phyloP scores from a whole-genome alignment of 768 basidiomycete species.

The Termitomyces eurrhizus region DNA sequence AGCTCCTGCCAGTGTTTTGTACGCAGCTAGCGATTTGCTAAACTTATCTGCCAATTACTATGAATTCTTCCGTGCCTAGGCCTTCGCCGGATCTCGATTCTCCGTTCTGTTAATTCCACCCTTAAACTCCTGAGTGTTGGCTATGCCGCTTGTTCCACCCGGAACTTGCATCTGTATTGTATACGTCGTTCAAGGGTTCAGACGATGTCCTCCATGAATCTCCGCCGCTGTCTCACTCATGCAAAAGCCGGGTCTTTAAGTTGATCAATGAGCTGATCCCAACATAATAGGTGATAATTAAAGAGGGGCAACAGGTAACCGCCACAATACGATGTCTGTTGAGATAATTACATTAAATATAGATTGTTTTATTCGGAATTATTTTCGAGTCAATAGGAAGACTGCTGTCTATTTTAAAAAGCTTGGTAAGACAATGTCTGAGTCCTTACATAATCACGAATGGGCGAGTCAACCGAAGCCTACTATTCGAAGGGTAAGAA shows the following conservation, averaged over 20 bases:
- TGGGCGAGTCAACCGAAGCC: not conserved
- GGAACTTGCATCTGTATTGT: not conserved
- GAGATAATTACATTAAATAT: not conserved
- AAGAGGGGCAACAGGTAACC: not conserved
- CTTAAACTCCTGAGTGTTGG: too few relatives aligned
- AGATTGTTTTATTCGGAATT: not conserved
- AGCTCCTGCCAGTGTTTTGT: not conserved
- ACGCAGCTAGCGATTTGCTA: too few relatives aligned
- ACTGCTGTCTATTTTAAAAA: not conserved
- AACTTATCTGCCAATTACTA: too few relatives aligned
- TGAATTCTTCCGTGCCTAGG: too few relatives aligned
- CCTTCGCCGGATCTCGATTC: too few relatives aligned
- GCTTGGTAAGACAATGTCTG: conserved; percentile 1
- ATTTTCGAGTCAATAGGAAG: not conserved
- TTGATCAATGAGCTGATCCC: not conserved
- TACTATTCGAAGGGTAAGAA: too few relatives aligned
- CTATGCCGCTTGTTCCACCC: not conserved
- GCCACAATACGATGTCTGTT: not conserved
- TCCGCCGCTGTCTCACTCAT: not conserved
- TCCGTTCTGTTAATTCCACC: not conserved
- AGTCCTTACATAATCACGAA: not conserved
- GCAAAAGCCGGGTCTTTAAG: not conserved
- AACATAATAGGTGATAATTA: not conserved
- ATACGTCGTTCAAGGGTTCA: not conserved
- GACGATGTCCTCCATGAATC: not conserved